phyloP scores from a whole-genome alignment of 2,329 filamentous ascomycete genomes.

The Zymoseptoria passerinii region DNA sequence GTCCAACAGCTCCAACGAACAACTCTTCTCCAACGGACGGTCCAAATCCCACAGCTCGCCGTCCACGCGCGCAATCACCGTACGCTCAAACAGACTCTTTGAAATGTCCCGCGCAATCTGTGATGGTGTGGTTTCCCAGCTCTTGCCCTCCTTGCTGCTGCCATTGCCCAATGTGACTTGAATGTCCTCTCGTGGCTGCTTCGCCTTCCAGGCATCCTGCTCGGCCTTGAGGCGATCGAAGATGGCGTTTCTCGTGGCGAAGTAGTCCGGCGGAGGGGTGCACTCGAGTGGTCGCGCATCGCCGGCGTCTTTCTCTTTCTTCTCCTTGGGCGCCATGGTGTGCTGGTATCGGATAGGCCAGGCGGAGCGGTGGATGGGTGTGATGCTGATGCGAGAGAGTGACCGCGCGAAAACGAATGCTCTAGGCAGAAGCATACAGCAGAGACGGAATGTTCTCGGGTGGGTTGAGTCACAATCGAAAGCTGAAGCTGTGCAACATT shows the following conservation, averaged over 20 bases:
- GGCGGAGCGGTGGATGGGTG: background rate
- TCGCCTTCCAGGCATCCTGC: slow-evolving; percentile 65
- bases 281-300: slow-evolving; percentile 41
- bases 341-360: background rate
- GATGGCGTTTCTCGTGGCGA: slow-evolving; percentile 73
- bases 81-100: slow-evolving; percentile 78
- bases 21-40: slow-evolving; percentile 78
- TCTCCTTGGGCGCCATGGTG: slow-evolving; percentile 37
- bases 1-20: slow-evolving; percentile 72
- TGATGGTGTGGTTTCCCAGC: slow-evolving; percentile 85
- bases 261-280: slow-evolving; percentile 59
- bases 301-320: slow-evolving; percentile 24
- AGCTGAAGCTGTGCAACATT: background rate
- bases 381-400: background rate
- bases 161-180: slow-evolving; percentile 66
- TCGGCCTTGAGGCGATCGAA: slow-evolving; percentile 84
- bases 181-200: slow-evolving; percentile 65
- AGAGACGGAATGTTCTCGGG: background rate
- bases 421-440: background rate
- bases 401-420: background rate
- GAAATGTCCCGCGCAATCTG: slow-evolving; percentile 70
- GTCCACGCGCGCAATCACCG: slow-evolving; percentile 77
- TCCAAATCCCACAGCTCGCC: slow-evolving; percentile 89
- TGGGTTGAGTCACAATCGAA: background rate
- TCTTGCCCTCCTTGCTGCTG: slow-evolving; percentile 61